phyloP scores from a whole-genome alignment of 1,284 basidiomycete genomes.

The Malassezia globosa region DNA sequence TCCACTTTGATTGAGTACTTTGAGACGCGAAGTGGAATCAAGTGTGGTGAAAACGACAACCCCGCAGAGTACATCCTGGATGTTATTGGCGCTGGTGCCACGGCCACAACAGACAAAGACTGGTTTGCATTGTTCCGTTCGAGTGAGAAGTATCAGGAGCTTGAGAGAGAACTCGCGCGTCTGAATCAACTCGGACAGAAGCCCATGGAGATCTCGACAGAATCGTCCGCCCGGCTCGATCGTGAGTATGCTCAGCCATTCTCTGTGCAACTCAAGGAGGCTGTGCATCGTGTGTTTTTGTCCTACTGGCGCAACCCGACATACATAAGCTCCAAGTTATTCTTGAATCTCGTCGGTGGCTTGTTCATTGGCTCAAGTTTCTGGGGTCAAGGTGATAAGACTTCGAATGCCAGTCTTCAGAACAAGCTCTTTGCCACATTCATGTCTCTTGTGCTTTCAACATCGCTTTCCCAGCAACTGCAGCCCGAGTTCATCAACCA shows the following conservation, averaged over 20 bases:
- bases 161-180: constrained; percentile 18
- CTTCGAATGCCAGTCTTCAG: constrained; percentile 49
- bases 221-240: constrained; percentile 17
- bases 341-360: constrained; percentile 51
- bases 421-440: constrained; percentile 63
- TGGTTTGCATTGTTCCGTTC: constrained; percentile 35
- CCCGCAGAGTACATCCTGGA: constrained; percentile 42
- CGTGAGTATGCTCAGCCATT: constrained; percentile 38
- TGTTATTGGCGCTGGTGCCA: constrained; percentile 36
- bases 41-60: constrained; percentile 27
- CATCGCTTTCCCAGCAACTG: constrained; percentile 38
- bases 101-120: constrained; percentile 32
- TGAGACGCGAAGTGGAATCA: constrained; percentile 56
- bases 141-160: constrained; percentile 19
- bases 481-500: constrained; percentile 51
- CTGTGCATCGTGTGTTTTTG: constrained; percentile 29
- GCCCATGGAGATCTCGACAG: not conserved
- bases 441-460: constrained; percentile 44
- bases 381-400: constrained; percentile 27
- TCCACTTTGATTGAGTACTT: constrained; percentile 60
- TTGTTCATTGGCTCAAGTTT: constrained; percentile 55
- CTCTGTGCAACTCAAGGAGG: constrained; percentile 28
- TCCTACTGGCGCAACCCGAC: constrained; percentile 44
- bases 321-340: constrained; percentile 39
- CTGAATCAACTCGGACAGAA: constrained; percentile 11